phyloP scores from a whole-genome alignment of 129 eudicot species.

The Saussurea involucrata region DNA sequence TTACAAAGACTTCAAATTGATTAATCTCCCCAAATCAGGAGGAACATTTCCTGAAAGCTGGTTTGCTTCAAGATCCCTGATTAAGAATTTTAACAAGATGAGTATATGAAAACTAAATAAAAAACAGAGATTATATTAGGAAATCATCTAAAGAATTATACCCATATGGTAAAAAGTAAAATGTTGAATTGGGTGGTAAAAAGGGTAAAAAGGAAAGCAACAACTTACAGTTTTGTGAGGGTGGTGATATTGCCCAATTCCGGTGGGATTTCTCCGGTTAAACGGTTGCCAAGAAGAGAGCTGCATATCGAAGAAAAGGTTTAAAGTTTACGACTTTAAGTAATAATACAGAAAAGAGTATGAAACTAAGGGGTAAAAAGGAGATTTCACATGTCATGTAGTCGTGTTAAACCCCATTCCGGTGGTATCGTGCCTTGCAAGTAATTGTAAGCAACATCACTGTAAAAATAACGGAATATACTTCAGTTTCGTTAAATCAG shows the following conservation, averaged over 20 bases:
- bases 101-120: background rate
- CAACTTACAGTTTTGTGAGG: conserved; percentile 67
- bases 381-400: conserved; percentile 48
- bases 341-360: background rate
- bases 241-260: conserved; percentile 61
- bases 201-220: background rate
- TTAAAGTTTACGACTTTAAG: conserved; percentile 13
- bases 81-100: too few species aligned
- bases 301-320: conserved; percentile 37
- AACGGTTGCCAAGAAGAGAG: conserved; percentile 67
- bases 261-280: conserved; percentile 71
- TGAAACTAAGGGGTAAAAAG: background rate
- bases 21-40: conserved; percentile 54
- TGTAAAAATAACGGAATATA: conserved; percentile 23
- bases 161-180: conserved; percentile 13
- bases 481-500: background rate
- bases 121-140: background rate
- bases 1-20: conserved; percentile 53
- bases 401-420: conserved; percentile 65
- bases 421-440: conserved; percentile 67
- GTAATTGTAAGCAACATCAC: conserved; percentile 83
- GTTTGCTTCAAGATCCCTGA: conserved; percentile 80
- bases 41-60: conserved; percentile 68
- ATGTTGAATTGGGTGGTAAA: conserved; percentile 1
- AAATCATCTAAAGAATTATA: background rate